Conservation (phyloP, 768 basidiomycete species). For the Agrocybe praecox region DNA sequence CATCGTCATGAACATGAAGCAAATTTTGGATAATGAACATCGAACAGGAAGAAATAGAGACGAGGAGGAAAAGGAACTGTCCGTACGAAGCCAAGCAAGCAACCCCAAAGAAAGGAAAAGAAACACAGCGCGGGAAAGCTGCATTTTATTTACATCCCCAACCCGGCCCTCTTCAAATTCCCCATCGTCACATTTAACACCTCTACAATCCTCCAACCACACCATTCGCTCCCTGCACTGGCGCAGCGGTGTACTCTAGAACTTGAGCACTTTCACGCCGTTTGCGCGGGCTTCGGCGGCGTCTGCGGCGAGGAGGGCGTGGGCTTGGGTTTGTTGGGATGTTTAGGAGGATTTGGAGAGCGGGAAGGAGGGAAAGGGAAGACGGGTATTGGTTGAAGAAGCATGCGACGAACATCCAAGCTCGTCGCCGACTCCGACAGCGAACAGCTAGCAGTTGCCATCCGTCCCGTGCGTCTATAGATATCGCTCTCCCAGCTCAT, state of each 20-base stretch:
- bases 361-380: no score
- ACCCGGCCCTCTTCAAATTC: background rate
- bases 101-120: no score
- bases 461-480: constrained; percentile 43
- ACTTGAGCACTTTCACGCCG: background rate
- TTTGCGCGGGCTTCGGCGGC: background rate
- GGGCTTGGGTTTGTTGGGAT: no score
- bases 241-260: background rate
- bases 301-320: no score
- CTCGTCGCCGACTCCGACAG: background rate
- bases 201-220: background rate
- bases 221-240: background rate
- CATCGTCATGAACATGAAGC: no score
- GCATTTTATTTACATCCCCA: background rate
- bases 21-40: no score
- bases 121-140: no score
- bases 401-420: background rate
- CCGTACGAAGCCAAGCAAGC: no score
- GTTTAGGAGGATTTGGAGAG: no score
- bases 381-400: no score
- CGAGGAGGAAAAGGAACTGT: no score
- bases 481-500: constrained; percentile 59
- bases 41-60: no score
- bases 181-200: background rate
- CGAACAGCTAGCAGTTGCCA: background rate